Evolutionary conservation across 192 early-diverging fungal genomes (phyloP).

Genomic region (Tieghemiomyces parasiticus): DNA sequence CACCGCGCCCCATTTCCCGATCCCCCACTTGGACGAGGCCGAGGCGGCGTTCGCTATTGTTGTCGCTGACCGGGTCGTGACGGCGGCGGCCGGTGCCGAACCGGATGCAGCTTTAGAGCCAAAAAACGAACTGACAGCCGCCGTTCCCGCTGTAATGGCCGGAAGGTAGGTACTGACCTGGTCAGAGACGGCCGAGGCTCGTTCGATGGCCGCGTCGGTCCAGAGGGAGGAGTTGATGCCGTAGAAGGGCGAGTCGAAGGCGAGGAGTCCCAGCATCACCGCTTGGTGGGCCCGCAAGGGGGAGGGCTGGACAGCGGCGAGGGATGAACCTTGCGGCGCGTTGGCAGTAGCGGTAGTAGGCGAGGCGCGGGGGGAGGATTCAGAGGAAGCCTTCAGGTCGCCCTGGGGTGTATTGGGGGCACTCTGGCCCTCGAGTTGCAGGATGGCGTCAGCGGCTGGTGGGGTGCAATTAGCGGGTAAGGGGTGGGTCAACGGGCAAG

Average conservation of each 20-base stretch:
- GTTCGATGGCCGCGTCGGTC: slow-evolving; percentile 4
- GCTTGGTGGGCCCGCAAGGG: not conserved
- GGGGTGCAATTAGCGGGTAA: too few relatives aligned
- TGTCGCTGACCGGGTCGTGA: too few relatives aligned
- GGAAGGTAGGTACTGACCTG: slow-evolving; percentile 2
- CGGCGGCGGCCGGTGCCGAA: too few relatives aligned
- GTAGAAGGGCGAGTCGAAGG: not conserved
- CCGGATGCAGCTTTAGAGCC: too few relatives aligned
- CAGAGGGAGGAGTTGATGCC: slow-evolving; percentile 3
- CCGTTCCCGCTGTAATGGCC: not conserved
- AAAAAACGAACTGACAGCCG: not conserved
- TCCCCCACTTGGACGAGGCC: not conserved
- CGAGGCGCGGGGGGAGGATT: too few relatives aligned
- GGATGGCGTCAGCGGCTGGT: not conserved
- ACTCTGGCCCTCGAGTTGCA: not conserved
- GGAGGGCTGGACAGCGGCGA: not conserved
- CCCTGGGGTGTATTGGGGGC: not conserved
- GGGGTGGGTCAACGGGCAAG: too few relatives aligned
- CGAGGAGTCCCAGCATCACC: not conserved
- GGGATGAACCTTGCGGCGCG: too few relatives aligned
- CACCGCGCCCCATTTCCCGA: not conserved
- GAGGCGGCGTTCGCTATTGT: not conserved
- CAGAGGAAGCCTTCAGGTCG: not conserved
- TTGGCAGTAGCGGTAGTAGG: too few relatives aligned
- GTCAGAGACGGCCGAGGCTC: not conserved